A percentile compares a stretch with the other conserved stretches of the same genome.
These are phyloP conservation scores for Termitomyces sp. DNA, from an alignment of 768 basidiomycete genomes.

Conservation along the genomic window DNA sequence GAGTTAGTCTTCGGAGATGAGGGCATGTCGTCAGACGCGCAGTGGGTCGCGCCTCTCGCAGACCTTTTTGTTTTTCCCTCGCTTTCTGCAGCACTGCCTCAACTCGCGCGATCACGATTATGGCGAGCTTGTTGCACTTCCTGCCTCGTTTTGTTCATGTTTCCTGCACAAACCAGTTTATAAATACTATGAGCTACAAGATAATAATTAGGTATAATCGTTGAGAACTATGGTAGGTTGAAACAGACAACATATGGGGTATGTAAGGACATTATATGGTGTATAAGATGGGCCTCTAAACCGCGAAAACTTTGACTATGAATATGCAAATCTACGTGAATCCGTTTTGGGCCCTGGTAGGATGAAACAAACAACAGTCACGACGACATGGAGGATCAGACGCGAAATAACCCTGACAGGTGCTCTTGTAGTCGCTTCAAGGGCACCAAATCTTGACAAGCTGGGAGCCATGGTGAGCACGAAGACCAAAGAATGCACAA, in stretches of 20 bases:
- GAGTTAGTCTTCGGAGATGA: conserved; percentile 92
- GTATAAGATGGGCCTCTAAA: conserved; percentile 1
- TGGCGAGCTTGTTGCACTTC: too few species aligned
- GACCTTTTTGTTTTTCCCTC: conserved; percentile 48
- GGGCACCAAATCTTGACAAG: conserved; percentile 8
- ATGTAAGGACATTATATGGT: conserved; percentile 1
- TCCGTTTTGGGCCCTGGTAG: neutral
- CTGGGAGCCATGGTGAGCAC: neutral
- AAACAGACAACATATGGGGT: neutral
- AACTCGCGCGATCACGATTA: too few species aligned
- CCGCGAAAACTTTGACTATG: neutral
- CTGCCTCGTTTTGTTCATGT: too few species aligned
- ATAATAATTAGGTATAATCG: neutral
- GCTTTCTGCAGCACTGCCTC: too few species aligned
- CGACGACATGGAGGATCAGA: neutral
- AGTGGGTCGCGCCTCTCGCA: conserved; percentile 68
- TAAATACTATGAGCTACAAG: neutral
- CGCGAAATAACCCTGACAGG: too few species aligned
- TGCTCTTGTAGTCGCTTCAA: neutral
- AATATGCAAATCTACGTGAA: neutral
- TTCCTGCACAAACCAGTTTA: too few species aligned
- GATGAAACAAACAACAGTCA: neutral
- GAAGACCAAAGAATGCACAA: neutral
- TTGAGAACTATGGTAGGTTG: neutral
- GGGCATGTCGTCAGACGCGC: conserved; percentile 83